Base-by-base conservation (phyloP, 1,284 basidiomycete species). In the Thecaphora thlaspeos region DNA sequence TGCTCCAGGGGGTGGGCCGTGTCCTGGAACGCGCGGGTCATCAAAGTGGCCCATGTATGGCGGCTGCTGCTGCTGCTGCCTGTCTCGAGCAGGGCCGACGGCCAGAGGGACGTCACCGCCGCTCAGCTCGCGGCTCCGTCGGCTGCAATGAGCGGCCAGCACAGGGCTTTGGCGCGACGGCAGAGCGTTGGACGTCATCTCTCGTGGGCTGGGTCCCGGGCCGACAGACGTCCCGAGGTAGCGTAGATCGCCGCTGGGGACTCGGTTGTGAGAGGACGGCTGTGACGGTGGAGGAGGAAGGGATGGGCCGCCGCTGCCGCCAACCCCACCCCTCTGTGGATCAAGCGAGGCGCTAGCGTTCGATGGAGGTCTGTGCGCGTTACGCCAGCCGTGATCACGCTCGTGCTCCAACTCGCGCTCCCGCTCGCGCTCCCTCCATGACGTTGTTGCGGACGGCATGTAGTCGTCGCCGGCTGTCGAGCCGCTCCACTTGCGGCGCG, bases 401-500 rank as follows among this genome's bases (percentile, higher is more conserved):
- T 48, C 45, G 17, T 28, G 34, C 7, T 63, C 61, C 36, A 54
- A 46, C 24, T 66, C 63, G n/a, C 52, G 23, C 41, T 66, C 63
- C 41, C 63, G 28, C 32, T 66, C 63, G 28, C 59, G 58, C 32
- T 66, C 63, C 58, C 19, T 66, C 59, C n/a, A 55, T 49, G 18
- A 58, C 56, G 30, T 50, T 41, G n/a, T 53, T 55, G 26, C 58
- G 56, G 32, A 43, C 55, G 15, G 56, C 55, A 37, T 45, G 12
- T 52, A 43, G 28, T 49, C 67, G 19, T 64, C 68, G 22, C 67
- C 61, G 2, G 54, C 55, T n/a, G 55, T 55, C 21, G 70, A 55
- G 26, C 54, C 64, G 46, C 68, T 68, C 70, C 68, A 70, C 41
- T 71, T 67, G 51, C 68, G 55, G 15, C 68, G 43, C 7, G 68